Conservation (phyloP, 2,329 filamentous ascomycete species). For the Fusarium circinatum region DNA sequence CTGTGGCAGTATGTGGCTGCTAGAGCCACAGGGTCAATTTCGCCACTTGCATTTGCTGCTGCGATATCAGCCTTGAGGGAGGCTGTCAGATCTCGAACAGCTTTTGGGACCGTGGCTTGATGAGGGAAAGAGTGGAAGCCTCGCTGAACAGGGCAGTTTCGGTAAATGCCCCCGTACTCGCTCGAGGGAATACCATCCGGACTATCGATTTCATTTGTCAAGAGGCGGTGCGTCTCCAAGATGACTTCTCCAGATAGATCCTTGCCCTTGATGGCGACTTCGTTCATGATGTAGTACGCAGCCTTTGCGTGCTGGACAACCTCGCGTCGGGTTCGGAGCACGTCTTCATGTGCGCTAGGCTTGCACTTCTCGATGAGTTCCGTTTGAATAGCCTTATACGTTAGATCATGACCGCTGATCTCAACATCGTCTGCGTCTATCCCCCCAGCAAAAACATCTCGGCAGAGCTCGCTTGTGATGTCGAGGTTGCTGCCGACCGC, state of each 20-base stretch:
- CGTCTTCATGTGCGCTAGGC: accelerated
- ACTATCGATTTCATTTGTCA: neutral
- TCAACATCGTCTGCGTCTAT: neutral
- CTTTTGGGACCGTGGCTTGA: neutral
- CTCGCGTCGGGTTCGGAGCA: accelerated
- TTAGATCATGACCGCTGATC: neutral
- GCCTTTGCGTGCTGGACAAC: accelerated
- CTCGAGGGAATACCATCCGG: accelerated
- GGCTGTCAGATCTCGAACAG: constrained; percentile 34
- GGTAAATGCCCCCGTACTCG: accelerated
- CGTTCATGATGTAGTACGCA: accelerated
- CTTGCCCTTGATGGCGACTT: neutral
- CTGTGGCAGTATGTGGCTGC: constrained; percentile 44
- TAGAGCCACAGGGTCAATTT: constrained; percentile 42
- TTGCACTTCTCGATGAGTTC: neutral
- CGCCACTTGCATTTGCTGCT: neutral
- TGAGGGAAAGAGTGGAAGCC: neutral
- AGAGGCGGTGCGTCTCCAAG: accelerated
- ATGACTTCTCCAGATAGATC: neutral
- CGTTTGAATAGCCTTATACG: accelerated
- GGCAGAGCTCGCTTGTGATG: neutral
- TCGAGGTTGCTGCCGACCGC: neutral
- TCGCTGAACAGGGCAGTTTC: accelerated
- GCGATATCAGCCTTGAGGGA: constrained; percentile 38
- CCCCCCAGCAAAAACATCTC: accelerated